phyloP scores from a whole-genome alignment of 768 basidiomycete genomes.

The Phanerochaete sordida region DNA sequence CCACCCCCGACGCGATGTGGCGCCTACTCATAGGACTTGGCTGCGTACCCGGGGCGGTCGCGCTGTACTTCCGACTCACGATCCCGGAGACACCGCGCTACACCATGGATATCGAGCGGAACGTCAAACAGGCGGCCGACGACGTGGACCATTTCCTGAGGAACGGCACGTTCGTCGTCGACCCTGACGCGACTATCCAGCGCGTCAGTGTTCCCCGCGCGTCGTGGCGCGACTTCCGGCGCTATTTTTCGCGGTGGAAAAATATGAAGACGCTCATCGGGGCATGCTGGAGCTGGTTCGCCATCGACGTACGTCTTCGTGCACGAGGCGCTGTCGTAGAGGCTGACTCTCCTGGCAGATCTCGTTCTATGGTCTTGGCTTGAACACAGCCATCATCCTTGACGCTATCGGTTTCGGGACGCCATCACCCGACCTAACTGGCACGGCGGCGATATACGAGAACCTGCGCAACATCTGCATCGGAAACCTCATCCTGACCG shows the following conservation, averaged over 20 bases:
- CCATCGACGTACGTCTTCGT: conserved; percentile 60
- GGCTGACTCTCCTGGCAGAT: conserved; percentile 17
- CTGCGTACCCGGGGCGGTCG: conserved; percentile 41
- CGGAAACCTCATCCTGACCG: conserved; percentile 33
- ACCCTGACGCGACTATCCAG: conserved; percentile 52
- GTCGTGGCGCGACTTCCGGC: conserved; percentile 46
- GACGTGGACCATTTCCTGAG: conserved; percentile 38
- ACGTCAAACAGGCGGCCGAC: conserved; percentile 37
- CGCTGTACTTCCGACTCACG: conserved; percentile 44
- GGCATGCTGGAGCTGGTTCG: conserved; percentile 85
- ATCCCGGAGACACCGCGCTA: conserved; percentile 48
- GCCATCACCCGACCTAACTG: background rate
- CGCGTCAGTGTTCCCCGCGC: conserved; percentile 42
- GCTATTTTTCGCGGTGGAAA: conserved; percentile 67
- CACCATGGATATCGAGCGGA: conserved; percentile 47
- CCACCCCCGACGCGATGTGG: conserved; percentile 50
- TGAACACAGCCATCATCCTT: conserved; percentile 42
- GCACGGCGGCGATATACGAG: conserved; percentile 17
- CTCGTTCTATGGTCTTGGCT: conserved; percentile 46
- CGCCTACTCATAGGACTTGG: conserved; percentile 45
- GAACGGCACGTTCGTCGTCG: conserved; percentile 40
- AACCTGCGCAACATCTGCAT: conserved; percentile 27
- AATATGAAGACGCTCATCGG: conserved; percentile 81
- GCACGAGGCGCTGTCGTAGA: background rate
- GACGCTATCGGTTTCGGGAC: conserved; percentile 23